These are phyloP conservation scores for Suillus americanus DNA, from an alignment of 768 basidiomycete genomes.

Conservation along the genomic window DNA sequence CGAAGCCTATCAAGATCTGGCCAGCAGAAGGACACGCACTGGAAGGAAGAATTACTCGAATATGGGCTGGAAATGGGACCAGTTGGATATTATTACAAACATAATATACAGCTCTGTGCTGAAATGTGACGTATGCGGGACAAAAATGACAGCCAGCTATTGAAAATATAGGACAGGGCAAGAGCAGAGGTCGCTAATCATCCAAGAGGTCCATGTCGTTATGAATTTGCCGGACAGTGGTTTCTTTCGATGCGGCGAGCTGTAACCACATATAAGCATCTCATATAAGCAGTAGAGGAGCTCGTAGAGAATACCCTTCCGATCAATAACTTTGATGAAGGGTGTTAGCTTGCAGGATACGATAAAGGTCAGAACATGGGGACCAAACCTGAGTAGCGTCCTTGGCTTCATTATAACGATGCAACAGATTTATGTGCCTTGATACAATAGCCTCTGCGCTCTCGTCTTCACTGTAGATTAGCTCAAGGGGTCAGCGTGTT, in stretches of 20 bases:
- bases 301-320: constrained; percentile 53
- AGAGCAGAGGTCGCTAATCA: constrained; percentile 17
- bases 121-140: not conserved
- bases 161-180: not conserved
- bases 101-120: constrained; percentile 9
- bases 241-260: constrained; percentile 72
- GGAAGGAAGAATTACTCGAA: constrained; percentile 15
- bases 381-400: constrained; percentile 70
- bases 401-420: constrained; percentile 79
- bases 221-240: constrained; percentile 74
- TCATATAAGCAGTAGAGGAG: not conserved
- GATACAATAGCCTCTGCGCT: constrained; percentile 62
- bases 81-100: constrained; percentile 31
- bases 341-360: not conserved
- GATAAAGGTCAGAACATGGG: not conserved
- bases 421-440: constrained; percentile 68
- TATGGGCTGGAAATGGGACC: constrained; percentile 34
- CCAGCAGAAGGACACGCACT: constrained; percentile 26
- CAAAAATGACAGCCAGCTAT: not conserved
- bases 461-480: constrained; percentile 35
- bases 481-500: not conserved
- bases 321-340: constrained; percentile 60
- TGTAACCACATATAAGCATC: constrained; percentile 30
- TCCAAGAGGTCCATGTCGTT: constrained; percentile 64
- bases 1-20: constrained; percentile 54